Percentiles rank a stretch among this genome's conserved stretches.
phyloP scores from a whole-genome alignment of 2,329 filamentous ascomycete genomes.

The Epichloe brachyelytri region DNA sequence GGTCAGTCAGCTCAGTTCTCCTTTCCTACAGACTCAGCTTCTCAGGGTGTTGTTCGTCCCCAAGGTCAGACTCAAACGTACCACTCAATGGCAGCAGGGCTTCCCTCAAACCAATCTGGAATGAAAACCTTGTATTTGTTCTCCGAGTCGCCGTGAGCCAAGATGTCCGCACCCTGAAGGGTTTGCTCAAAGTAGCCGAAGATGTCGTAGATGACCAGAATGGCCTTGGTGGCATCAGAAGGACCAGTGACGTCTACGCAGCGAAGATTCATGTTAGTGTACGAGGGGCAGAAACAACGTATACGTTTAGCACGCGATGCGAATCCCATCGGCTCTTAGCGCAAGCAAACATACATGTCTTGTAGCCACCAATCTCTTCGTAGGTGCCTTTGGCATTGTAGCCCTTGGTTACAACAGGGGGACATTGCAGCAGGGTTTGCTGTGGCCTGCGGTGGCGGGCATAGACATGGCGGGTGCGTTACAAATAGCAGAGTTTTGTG shows the following conservation, averaged over 20 bases:
- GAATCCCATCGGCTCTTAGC: neutral
- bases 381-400: slow-evolving; percentile 45
- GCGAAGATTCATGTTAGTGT: neutral
- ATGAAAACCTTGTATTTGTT: slow-evolving; percentile 77
- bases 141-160: slow-evolving; percentile 40
- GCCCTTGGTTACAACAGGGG: slow-evolving; percentile 40
- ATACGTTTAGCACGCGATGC: neutral
- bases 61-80: slow-evolving; percentile 9
- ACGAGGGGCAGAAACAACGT: neutral
- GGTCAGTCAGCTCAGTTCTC: neutral
- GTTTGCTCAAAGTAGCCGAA: slow-evolving; percentile 61
- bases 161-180: slow-evolving; percentile 56
- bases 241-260: slow-evolving; percentile 33
- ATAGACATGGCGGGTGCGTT: slow-evolving; percentile 30
- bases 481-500: no score
- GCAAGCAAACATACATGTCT: slow-evolving; percentile 28
- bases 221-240: slow-evolving; percentile 38
- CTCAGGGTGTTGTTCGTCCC: neutral
- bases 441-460: slow-evolving; percentile 40
- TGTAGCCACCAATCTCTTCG: slow-evolving; percentile 41
- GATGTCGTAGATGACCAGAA: slow-evolving; percentile 53
- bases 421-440: slow-evolving; percentile 44
- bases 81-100: slow-evolving; percentile 45
- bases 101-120: slow-evolving; percentile 80
- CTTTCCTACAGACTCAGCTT: neutral